A percentile compares a stretch with the other conserved stretches of the same genome.
phyloP scores from a whole-genome alignment of 2,329 filamentous ascomycete species.

The Fusarium albosuccineum region DNA sequence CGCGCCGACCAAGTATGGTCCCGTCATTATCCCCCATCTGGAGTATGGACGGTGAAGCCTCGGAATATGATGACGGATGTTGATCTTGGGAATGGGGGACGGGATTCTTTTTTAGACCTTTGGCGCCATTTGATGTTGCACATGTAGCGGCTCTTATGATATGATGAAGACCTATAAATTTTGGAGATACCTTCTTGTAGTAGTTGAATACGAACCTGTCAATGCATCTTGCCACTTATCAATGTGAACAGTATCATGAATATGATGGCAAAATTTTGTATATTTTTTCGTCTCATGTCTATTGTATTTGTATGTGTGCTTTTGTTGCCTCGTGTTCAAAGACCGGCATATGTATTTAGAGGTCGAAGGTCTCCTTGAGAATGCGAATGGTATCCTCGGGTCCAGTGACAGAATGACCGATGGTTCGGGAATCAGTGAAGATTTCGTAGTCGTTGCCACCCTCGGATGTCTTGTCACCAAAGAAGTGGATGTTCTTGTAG shows the following conservation, averaged over 20 bases:
- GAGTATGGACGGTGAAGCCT: conserved; percentile 70
- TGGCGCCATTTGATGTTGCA: conserved; percentile 18
- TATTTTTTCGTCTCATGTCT: conserved; percentile 35
- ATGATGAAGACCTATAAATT: conserved; percentile 38
- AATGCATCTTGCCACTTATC: conserved; percentile 2
- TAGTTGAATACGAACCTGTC: conserved; percentile 15
- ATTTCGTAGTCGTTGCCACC: conserved; percentile 98
- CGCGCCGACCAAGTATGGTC: conserved; percentile 93
- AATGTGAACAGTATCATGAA: not conserved
- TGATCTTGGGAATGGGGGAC: conserved; percentile 7
- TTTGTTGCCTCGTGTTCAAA: conserved; percentile 22
- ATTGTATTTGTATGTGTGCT: conserved; percentile 27
- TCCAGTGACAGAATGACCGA: conserved; percentile 84
- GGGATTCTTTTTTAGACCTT: not conserved
- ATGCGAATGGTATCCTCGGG: conserved; percentile 86
- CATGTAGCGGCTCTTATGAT: conserved; percentile 38
- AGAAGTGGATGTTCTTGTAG: conserved; percentile 95
- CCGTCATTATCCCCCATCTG: conserved; percentile 91
- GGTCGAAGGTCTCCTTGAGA: conserved; percentile 83
- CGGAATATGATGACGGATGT: not conserved
- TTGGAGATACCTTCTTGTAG: conserved; percentile 40
- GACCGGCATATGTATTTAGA: conserved; percentile 56
- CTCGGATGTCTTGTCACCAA: conserved; percentile 92
- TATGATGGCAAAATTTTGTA: conserved; percentile 17
- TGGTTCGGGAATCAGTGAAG: conserved; percentile 82